phyloP scores from a whole-genome alignment of 768 basidiomycete species.

The Phanerochaete sordida region DNA sequence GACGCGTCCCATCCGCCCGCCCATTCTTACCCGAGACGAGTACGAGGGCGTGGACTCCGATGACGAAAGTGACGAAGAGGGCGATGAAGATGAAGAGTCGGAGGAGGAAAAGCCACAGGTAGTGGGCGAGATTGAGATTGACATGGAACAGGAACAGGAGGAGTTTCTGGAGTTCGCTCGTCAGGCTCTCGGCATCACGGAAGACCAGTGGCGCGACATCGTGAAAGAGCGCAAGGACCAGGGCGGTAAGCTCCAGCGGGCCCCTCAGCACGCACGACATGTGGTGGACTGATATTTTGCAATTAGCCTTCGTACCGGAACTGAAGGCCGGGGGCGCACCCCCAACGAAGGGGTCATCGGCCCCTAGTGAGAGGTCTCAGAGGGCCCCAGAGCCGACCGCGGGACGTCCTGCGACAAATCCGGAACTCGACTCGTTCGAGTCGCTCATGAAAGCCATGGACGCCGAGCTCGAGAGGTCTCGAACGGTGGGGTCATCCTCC shows the following conservation, averaged over 20 bases:
- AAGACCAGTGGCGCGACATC: conserved; percentile 90
- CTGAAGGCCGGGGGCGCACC: conserved; percentile 10
- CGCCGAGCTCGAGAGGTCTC: conserved; percentile 56
- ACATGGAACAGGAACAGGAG: conserved; percentile 91
- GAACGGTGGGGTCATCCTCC: conserved; percentile 6
- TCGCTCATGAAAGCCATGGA: conserved; percentile 97
- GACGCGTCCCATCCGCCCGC: conserved; percentile 59
- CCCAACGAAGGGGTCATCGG: not conserved
- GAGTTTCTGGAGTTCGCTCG: conserved; percentile 95
- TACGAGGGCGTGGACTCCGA: conserved; percentile 90
- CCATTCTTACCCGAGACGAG: conserved; percentile 75
- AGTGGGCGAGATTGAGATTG: conserved; percentile 79
- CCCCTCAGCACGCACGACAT: not conserved
- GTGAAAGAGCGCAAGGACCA: conserved; percentile 69
- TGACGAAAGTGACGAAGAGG: conserved; percentile 76
- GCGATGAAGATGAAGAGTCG: conserved; percentile 49
- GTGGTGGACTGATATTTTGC: not conserved
- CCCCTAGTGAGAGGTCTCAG: not conserved
- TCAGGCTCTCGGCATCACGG: conserved; percentile 83
- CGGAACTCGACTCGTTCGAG: conserved; percentile 88
- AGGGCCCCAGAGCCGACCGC: conserved; percentile 35
- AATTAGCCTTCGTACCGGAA: conserved; percentile 57
- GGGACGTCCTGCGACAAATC: conserved; percentile 35
- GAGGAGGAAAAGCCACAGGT: conserved; percentile 85
- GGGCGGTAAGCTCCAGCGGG: conserved; percentile 60